Base-by-base conservation (phyloP, 805 yeast species). In the Sugiyamaella americana region DNA sequence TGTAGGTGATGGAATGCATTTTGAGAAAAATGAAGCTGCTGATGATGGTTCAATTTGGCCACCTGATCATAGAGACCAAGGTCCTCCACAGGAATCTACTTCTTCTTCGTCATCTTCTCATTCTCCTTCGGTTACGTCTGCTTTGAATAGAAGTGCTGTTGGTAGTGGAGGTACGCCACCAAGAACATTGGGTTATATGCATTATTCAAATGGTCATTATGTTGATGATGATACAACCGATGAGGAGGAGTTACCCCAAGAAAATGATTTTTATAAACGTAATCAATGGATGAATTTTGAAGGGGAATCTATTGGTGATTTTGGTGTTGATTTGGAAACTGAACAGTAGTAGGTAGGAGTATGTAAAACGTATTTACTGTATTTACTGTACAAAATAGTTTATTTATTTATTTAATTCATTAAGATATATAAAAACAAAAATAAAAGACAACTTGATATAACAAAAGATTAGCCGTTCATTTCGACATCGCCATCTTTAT, bases 291-390 rank as follows among this genome's bases (percentile, higher is more conserved):
- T 64, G 47, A 87, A 85, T 60, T 80, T 74, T 16, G 73, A 82
- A 61, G 98, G 98, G n/a, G 97, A 91, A 58, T 74, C 75, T 10
- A 67, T 91, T 40, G 75, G 74, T 35, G 96, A 87, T 64, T 89
- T 79, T 62, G 98, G 98, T 0, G 98, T 91, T 2, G 97, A 89
- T 59, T 30, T 49, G 2, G 56, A 53, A 16, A 44, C 56, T 17
- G 51, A 48, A 18, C n/a, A n/a, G n/a, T n/a, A n/a, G n/a, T n/a
- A 26, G 32, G 11, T 26, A 26, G 32, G 32, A 8, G 11, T 13
- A 26, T 26, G 32, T 13, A 13, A 26, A 8, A 8, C 13, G 32
- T 26, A 8, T n/a, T n/a, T n/a, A n/a, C n/a, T n/a, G n/a, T n/a
- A n/a, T n/a, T n/a, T n/a, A n/a, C n/a, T n/a, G n/a, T n/a, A n/a